Conservation (phyloP, 257 asterid genomes). For the Solanum appendiculatum region DNA sequence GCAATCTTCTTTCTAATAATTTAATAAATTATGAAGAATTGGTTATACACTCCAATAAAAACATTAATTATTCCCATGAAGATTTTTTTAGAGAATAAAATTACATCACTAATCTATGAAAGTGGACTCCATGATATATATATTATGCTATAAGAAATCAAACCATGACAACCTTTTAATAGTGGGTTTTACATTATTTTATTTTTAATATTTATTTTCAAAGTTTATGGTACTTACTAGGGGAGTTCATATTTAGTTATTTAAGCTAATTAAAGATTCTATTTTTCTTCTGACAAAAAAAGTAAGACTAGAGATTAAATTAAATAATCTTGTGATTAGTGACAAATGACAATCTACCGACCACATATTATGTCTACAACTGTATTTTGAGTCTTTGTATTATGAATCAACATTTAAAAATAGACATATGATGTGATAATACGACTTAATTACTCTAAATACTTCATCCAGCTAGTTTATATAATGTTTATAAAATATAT, state of each 20-base stretch:
- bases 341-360: neutral
- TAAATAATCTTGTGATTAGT: neutral
- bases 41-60: neutral
- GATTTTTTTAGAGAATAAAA: neutral
- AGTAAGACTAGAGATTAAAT: neutral
- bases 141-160: neutral
- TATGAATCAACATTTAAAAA: neutral
- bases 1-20: neutral
- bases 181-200: neutral
- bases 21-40: neutral
- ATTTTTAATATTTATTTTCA: neutral
- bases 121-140: neutral
- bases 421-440: neutral
- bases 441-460: neutral
- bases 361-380: neutral
- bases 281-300: neutral
- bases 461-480: neutral
- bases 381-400: neutral
- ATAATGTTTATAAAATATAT: neutral
- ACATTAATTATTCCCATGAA: neutral
- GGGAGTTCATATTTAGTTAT: neutral
- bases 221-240: neutral
- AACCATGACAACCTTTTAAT: neutral
- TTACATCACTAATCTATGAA: neutral
- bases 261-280: neutral